Base-by-base conservation (phyloP, 805 yeast genomes). In the Candida hungchunana region DNA sequence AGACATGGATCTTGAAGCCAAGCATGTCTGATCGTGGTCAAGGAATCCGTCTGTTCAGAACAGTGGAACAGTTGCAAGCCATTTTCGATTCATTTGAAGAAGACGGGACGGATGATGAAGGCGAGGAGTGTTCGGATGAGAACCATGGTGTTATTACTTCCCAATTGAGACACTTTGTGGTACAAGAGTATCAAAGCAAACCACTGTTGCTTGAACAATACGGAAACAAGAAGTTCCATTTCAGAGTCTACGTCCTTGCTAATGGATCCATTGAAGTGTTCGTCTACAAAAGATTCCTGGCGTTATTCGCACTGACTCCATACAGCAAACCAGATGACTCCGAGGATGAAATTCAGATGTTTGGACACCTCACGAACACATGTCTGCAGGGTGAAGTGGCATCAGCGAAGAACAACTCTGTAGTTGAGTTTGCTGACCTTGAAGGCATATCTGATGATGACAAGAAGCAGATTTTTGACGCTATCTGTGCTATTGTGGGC, bases 1-100 rank as follows among this genome's bases (percentile, higher is more conserved):
- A 73, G 46, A 74, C 81, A 31, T 90, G 94, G 89, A 93, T 93
- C 25, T 68, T 93, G 56, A 93, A 93, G 56, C 98, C 98, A 12
- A 79, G 95, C 45, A 88, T 93, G 96, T 83, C 95, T 52, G 98
- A 93, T 55, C 81, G 90, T 55, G 98, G 96, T 9, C 96, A 93
- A 56, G 98, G 98, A 0, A 90, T 93, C 32, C 65, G 96, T 26
- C 60, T 93, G 0, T 93, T 93, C 63, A 70, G 69, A 36, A 79
- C 88, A 0, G 67, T 86, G 23, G 85, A 79, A 7, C 93, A 88
- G 50, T 64, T 93, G 32, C 96, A 89, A 58, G 71, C 60, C 4
- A 79, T 90, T 4, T 90, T 93, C 58, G 84, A 93, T 50, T 77
- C 82, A 3, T 88, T 87, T 58, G 96, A 89, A 48, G 90, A 79